Conservation (phyloP, 257 asterid genomes). For the Salvia hispanica region DNA sequence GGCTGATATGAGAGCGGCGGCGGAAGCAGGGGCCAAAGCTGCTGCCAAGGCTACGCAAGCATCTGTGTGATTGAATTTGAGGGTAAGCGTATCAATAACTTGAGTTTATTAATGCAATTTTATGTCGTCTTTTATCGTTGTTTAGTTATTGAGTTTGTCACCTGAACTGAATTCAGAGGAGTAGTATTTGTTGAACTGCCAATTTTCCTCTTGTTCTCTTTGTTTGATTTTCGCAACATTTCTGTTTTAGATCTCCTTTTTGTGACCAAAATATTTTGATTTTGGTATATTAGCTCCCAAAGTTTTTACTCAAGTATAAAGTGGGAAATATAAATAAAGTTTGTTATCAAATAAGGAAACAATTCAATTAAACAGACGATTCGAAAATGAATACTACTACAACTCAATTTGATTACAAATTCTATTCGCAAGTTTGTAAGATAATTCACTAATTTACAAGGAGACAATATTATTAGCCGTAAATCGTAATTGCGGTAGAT, state of each 20-base stretch:
- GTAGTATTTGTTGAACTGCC: neutral
- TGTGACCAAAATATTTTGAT: neutral
- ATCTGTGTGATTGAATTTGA: constrained; percentile 38
- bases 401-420: neutral
- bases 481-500: neutral
- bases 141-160: constrained; percentile 12
- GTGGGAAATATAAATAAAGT: too few species aligned
- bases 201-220: neutral
- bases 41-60: constrained; percentile 50
- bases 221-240: neutral
- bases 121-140: neutral
- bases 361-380: too few species aligned
- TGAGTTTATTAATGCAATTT: neutral
- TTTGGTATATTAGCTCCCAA: neutral
- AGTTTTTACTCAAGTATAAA: too few species aligned
- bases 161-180: constrained; percentile 19
- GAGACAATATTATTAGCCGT: neutral
- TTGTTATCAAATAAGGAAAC: too few species aligned
- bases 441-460: neutral
- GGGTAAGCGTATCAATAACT: constrained; percentile 26
- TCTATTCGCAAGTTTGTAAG: neutral
- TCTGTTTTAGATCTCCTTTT: neutral
- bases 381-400: too few species aligned
- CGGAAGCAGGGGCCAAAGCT: constrained; percentile 46
- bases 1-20: constrained; percentile 42